Conservation (phyloP, 192 early-diverging fungal species). For the Coemansia sp. region DNA sequence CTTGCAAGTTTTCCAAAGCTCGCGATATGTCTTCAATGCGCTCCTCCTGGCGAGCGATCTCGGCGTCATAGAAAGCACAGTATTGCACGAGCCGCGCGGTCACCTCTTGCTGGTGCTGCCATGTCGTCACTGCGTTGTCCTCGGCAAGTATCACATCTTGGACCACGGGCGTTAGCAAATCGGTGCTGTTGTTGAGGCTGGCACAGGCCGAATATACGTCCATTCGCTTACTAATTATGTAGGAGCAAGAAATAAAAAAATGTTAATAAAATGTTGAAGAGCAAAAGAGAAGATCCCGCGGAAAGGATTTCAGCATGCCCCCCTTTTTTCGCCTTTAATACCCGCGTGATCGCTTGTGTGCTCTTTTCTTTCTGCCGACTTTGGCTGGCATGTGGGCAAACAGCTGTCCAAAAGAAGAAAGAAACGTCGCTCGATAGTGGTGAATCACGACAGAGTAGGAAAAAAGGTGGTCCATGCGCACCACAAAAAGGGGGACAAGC, state of each 20-base stretch:
- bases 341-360: background rate
- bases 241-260: background rate
- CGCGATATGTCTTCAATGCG: conserved; percentile 33
- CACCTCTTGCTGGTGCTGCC: conserved; percentile 24
- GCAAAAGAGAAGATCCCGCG: background rate
- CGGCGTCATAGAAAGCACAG: conserved; percentile 30
- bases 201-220: conserved; percentile 3
- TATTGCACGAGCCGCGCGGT: conserved; percentile 27
- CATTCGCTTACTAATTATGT: background rate
- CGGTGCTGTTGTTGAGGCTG: conserved; percentile 5
- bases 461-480: conserved; percentile 4
- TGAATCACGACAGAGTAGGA: background rate
- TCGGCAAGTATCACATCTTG: background rate
- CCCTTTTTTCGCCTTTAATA: background rate
- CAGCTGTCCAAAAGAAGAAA: background rate
- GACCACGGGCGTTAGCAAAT: conserved; percentile 2
- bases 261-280: background rate
- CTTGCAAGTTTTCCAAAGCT: conserved; percentile 14
- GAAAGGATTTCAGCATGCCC: background rate
- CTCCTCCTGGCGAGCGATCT: conserved; percentile 31
- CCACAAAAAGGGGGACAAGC: background rate
- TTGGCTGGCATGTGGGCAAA: background rate
- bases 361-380: background rate
- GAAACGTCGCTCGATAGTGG: background rate
- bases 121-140: conserved; percentile 3